Percentiles rank a stretch among this genome's conserved stretches.
These are phyloP conservation scores for Begonia masoniana DNA, from an alignment of 306 rosid species.

Conservation along the genomic window DNA sequence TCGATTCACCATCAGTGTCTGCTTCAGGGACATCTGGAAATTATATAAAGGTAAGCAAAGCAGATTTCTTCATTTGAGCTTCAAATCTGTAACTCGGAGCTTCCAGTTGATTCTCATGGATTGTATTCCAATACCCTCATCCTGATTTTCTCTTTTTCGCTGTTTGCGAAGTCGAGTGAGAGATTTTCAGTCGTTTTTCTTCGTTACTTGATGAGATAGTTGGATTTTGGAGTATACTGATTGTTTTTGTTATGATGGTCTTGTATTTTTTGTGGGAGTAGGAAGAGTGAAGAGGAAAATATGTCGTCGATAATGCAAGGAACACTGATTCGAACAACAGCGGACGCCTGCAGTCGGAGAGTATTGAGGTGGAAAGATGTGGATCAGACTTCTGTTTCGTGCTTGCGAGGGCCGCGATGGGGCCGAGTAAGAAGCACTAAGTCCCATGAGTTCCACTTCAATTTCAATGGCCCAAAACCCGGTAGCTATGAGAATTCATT, in stretches of 20 bases:
- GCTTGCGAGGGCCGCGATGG: background rate
- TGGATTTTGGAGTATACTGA: constrained; percentile 3
- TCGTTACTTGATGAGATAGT: too few relatives aligned
- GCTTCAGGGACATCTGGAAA: background rate
- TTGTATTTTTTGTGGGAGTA: background rate
- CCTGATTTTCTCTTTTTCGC: background rate
- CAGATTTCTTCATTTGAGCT: background rate
- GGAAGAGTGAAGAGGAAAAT: constrained; percentile 5
- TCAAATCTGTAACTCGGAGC: background rate
- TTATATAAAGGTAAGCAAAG: too few relatives aligned
- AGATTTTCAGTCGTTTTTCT: too few relatives aligned
- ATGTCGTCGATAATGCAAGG: constrained; percentile 57
- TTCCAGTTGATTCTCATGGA: background rate
- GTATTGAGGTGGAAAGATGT: constrained; percentile 16
- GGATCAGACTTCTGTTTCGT: constrained; percentile 10
- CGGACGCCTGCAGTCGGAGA: constrained; percentile 25
- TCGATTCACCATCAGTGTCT: constrained; percentile 5
- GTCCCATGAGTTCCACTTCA: constrained; percentile 2
- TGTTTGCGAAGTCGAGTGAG: too few relatives aligned
- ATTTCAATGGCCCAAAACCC: constrained; percentile 12
- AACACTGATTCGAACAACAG: constrained; percentile 27
- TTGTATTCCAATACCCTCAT: background rate
- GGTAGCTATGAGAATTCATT: constrained; percentile 13
- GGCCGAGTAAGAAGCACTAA: constrained; percentile 12
- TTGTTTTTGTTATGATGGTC: background rate